phyloP scores from a whole-genome alignment of 371 early-diverging fungal genomes.

The Mucor mucedo region DNA sequence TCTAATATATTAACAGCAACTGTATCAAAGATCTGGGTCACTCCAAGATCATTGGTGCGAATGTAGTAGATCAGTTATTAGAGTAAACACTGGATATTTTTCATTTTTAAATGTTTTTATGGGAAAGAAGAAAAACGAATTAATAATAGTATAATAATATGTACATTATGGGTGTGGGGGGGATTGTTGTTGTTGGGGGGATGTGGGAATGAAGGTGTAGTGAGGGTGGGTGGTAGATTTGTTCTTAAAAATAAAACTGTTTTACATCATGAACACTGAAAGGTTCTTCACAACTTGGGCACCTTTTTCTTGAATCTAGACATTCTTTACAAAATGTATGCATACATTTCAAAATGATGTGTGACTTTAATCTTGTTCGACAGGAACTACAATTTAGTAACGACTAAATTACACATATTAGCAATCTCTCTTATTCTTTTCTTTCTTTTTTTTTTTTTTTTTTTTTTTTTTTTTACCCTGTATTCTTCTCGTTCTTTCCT shows the following conservation, averaged over 20 bases:
- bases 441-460: conserved; percentile 12
- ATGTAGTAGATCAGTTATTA: no score
- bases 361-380: conserved; percentile 81
- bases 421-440: not conserved
- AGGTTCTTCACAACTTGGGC: conserved; percentile 95
- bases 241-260: conserved; percentile 80
- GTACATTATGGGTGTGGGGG: conserved; percentile 1
- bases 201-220: not conserved
- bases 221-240: not conserved
- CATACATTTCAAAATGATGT: conserved; percentile 87
- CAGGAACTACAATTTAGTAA: conserved; percentile 91
- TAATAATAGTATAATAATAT: conserved; percentile 3
- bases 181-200: not conserved
- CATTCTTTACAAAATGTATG: conserved; percentile 98
- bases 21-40: no score
- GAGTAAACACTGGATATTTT: no score
- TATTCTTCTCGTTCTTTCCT: conserved; percentile 47
- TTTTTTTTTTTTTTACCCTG: conserved; percentile 32
- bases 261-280: conserved; percentile 93
- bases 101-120: no score
- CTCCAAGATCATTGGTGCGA: no score
- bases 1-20: no score
- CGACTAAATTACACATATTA: conserved; percentile 45
- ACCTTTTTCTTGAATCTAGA: conserved; percentile 96
- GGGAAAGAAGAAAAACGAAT: conserved; percentile 3